Evolutionary conservation across 345 rosid genomes (phyloP).

Genomic region (Eucalyptus lansdowneana): DNA sequence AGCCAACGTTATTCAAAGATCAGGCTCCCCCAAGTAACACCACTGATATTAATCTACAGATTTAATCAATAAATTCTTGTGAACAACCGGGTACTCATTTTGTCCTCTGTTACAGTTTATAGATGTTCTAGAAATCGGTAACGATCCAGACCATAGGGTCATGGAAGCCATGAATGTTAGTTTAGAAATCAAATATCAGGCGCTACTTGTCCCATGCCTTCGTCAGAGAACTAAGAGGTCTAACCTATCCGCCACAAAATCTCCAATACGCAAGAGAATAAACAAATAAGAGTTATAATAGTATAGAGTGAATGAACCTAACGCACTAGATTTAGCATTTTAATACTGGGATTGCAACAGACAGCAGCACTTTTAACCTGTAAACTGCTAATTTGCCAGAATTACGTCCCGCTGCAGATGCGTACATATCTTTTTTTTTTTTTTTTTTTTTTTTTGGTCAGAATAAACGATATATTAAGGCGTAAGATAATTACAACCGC

Average conservation of each 20-base stretch:
- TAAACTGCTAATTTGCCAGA: not conserved
- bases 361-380: not conserved
- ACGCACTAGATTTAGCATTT: not conserved
- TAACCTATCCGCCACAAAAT: not conserved
- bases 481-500: too few species aligned
- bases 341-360: not conserved
- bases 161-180: not conserved
- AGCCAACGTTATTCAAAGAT: not conserved
- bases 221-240: not conserved
- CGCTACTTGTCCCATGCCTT: not conserved
- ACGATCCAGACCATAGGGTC: not conserved
- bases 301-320: not conserved
- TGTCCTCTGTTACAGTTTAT: not conserved
- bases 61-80: not conserved
- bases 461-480: too few species aligned
- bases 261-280: not conserved
- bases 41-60: not conserved
- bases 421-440: not conserved
- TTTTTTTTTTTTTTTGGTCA: too few species aligned
- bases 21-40: not conserved
- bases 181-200: not conserved
- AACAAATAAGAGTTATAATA: not conserved
- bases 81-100: not conserved
- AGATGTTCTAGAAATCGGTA: not conserved
- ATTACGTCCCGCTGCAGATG: not conserved